A percentile compares a stretch with the other conserved stretches of the same genome.
Evolutionary conservation across 352 stramenopile species (phyloP).

Genomic region (Globisporangium parvum): DNA sequence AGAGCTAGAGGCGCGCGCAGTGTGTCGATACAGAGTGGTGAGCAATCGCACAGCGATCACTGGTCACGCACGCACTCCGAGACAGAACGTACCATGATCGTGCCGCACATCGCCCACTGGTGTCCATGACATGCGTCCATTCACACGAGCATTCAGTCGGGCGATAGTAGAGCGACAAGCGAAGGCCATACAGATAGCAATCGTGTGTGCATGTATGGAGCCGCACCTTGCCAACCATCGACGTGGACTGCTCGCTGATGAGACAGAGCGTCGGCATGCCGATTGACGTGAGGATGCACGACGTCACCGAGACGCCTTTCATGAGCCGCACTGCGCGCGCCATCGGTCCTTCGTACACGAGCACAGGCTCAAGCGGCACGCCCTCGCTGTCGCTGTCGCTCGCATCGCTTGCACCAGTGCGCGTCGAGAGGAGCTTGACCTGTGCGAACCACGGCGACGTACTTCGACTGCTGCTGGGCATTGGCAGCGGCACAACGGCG

Average conservation of each 20-base stretch:
- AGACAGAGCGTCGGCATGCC: slow-evolving; percentile 75
- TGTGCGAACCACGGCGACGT: slow-evolving; percentile 3
- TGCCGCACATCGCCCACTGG: slow-evolving; percentile 84
- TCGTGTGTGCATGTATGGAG: background rate
- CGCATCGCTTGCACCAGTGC: background rate
- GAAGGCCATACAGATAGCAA: background rate
- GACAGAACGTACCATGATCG: slow-evolving; percentile 54
- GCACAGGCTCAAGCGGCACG: slow-evolving; percentile 8
- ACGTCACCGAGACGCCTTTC: slow-evolving; percentile 85
- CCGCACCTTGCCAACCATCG: slow-evolving; percentile 59
- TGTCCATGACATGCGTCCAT: background rate
- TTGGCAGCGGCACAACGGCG: too few relatives aligned
- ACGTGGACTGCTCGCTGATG: slow-evolving; percentile 68
- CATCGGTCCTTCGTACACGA: slow-evolving; percentile 72
- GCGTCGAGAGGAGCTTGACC: slow-evolving; percentile 9
- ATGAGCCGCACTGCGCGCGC: slow-evolving; percentile 71
- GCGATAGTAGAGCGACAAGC: too few relatives aligned
- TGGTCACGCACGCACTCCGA: background rate
- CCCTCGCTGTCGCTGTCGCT: background rate
- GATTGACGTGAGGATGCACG: slow-evolving; percentile 70
- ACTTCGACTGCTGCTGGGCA: background rate
- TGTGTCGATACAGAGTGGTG: too few relatives aligned
- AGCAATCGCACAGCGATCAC: background rate
- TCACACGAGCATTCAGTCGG: too few relatives aligned
- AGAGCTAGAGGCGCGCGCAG: slow-evolving; percentile 28